phyloP scores from a whole-genome alignment of 306 rosid genomes.

The Sesbania bispinosa region DNA sequence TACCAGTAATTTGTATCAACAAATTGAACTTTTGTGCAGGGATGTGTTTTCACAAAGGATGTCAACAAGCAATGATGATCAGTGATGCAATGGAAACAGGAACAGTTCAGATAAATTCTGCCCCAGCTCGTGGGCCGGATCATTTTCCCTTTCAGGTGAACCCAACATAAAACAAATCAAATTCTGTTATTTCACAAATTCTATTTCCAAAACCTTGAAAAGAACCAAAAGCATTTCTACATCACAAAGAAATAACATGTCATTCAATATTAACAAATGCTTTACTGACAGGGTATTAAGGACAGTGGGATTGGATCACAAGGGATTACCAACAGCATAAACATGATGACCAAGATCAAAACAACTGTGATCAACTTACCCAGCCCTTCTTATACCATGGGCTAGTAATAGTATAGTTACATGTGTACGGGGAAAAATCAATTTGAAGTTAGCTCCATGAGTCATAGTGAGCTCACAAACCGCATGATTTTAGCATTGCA shows the following conservation, averaged over 20 bases:
- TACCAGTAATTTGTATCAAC: slow-evolving; percentile 7
- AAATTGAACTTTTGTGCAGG: slow-evolving; percentile 46
- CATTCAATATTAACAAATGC: slow-evolving; percentile 10
- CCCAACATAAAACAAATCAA: neutral
- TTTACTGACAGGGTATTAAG: slow-evolving; percentile 68
- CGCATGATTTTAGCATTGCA: neutral
- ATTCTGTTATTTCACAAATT: neutral
- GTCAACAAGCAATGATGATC: slow-evolving; percentile 85
- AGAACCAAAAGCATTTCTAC: neutral
- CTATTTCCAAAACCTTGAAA: neutral
- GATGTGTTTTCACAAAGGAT: slow-evolving; percentile 92
- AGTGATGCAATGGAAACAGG: slow-evolving; percentile 99
- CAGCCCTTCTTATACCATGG: slow-evolving; percentile 91
- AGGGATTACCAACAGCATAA: slow-evolving; percentile 94
- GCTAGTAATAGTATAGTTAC: slow-evolving; percentile 42
- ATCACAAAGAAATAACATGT: neutral
- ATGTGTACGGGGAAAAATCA: neutral
- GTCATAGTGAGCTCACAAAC: slow-evolving; percentile 5
- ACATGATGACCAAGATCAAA: slow-evolving; percentile 98
- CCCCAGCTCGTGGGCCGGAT: slow-evolving; percentile 98
- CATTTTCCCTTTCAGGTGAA: slow-evolving; percentile 96
- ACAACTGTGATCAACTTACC: slow-evolving; percentile 88
- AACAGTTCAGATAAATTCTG: slow-evolving; percentile 94
- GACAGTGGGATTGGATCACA: slow-evolving; percentile 99
- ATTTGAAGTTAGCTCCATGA: neutral